These are phyloP conservation scores for Lentinula lateritia DNA, from an alignment of 768 basidiomycete genomes.

Conservation along the genomic window DNA sequence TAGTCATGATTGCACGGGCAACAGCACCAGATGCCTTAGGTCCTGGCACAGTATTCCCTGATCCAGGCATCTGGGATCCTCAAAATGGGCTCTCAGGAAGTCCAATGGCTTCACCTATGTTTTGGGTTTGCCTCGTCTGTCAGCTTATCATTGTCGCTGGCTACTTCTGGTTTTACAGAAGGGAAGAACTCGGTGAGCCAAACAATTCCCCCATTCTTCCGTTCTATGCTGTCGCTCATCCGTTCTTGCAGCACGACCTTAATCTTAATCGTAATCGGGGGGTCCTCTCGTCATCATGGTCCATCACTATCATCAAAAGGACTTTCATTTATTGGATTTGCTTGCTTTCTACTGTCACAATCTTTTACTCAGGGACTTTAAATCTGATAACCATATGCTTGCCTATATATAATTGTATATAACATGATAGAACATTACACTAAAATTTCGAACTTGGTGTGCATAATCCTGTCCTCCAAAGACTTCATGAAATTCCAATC, in stretches of 20 bases:
- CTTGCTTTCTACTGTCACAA: not conserved
- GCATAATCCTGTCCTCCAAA: not conserved
- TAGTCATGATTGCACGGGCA: constrained; percentile 90
- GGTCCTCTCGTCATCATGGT: too few species aligned
- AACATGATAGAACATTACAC: constrained; percentile 11
- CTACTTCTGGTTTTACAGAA: constrained; percentile 97
- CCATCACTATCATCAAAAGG: not conserved
- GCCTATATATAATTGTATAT: constrained; percentile 1
- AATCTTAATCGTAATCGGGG: not conserved
- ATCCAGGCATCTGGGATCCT: constrained; percentile 89
- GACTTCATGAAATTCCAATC: too few species aligned
- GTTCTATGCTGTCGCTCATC: not conserved
- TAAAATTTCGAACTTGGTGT: not conserved
- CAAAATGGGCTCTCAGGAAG: constrained; percentile 64
- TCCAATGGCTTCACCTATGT: constrained; percentile 77
- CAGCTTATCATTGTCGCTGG: constrained; percentile 84
- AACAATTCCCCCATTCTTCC: not conserved
- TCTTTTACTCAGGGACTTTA: not conserved
- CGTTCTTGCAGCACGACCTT: not conserved
- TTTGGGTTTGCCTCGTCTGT: constrained; percentile 81
- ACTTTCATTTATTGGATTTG: not conserved
- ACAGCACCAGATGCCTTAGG: constrained; percentile 89
- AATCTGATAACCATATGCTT: not conserved
- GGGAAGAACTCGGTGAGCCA: constrained; percentile 79
- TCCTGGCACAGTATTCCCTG: constrained; percentile 87